These are phyloP conservation scores for Pythium coloratum DNA, from an alignment of 352 stramenopile species.

Conservation along the genomic window DNA sequence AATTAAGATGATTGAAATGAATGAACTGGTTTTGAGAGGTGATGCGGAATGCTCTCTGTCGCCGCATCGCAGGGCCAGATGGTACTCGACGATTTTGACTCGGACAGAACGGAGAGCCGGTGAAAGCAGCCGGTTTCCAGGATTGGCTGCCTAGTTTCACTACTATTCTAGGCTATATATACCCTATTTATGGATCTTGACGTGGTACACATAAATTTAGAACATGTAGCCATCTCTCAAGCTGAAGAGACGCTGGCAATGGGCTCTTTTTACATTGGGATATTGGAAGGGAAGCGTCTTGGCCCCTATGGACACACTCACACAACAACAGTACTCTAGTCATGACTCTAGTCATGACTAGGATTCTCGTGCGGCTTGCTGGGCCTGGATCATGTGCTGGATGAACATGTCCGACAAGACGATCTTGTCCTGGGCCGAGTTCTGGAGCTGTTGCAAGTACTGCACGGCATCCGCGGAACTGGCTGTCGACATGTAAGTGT, in stretches of 20 bases:
- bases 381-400: constrained; percentile 80
- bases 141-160: not conserved
- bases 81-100: not conserved
- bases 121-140: not conserved
- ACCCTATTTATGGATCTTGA: not conserved
- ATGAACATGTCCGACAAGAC: constrained; percentile 85
- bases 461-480: constrained; percentile 83
- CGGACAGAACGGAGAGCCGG: not conserved
- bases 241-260: not conserved
- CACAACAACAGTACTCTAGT: not conserved
- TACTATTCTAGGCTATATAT: not conserved
- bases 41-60: not conserved
- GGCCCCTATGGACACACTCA: not conserved
- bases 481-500: constrained; percentile 68
- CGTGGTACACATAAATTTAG: not conserved
- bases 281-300: not conserved
- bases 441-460: constrained; percentile 86
- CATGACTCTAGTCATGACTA: not conserved
- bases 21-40: not conserved
- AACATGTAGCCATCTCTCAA: not conserved
- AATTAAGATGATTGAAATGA: too few relatives aligned
- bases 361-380: constrained; percentile 77
- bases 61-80: not conserved
- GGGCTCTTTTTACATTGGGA: not conserved
- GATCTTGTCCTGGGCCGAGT: constrained; percentile 85